Conservation (phyloP, 2,329 filamentous ascomycete species). For the Nothopassalora personata region DNA sequence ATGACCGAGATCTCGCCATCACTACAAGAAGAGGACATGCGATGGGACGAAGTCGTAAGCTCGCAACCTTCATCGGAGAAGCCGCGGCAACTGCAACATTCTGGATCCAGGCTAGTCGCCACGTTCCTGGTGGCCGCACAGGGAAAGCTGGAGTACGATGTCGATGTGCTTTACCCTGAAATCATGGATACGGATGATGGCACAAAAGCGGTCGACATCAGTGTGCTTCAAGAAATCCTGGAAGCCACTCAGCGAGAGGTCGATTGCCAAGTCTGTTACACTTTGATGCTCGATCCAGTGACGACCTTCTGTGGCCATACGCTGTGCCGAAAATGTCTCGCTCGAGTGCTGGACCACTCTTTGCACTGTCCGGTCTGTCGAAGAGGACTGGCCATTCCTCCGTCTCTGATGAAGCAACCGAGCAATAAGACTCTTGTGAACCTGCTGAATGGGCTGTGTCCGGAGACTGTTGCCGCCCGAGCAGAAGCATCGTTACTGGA, state of each 20-base stretch:
- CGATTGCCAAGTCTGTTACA: conserved; percentile 86
- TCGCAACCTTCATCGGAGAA: conserved; percentile 32
- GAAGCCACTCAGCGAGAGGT: conserved; percentile 62
- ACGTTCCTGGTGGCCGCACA: conserved; percentile 61
- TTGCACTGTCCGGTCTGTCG: conserved; percentile 77
- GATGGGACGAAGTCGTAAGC: conserved; percentile 32
- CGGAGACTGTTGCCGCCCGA: conserved; percentile 58
- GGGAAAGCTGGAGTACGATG: conserved; percentile 54
- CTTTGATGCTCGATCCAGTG: conserved; percentile 71
- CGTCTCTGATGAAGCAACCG: conserved; percentile 46
- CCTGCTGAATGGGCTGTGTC: conserved; percentile 65
- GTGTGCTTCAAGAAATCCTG: conserved; percentile 54
- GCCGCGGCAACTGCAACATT: conserved; percentile 39
- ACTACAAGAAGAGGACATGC: conserved; percentile 39
- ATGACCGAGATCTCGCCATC: conserved; percentile 33
- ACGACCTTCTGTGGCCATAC: conserved; percentile 87
- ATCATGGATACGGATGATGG: conserved; percentile 35
- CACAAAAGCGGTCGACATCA: conserved; percentile 40
- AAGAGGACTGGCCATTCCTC: conserved; percentile 53
- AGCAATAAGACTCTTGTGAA: conserved; percentile 59
- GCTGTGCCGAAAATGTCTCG: conserved; percentile 75
- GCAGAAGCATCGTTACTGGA: conserved; percentile 53
- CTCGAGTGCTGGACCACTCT: conserved; percentile 70
- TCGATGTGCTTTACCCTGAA: conserved; percentile 28
- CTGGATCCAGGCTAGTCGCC: conserved; percentile 58